These are phyloP conservation scores for Cajanus cajan DNA, from an alignment of 306 rosid genomes.

Conservation along the genomic window DNA sequence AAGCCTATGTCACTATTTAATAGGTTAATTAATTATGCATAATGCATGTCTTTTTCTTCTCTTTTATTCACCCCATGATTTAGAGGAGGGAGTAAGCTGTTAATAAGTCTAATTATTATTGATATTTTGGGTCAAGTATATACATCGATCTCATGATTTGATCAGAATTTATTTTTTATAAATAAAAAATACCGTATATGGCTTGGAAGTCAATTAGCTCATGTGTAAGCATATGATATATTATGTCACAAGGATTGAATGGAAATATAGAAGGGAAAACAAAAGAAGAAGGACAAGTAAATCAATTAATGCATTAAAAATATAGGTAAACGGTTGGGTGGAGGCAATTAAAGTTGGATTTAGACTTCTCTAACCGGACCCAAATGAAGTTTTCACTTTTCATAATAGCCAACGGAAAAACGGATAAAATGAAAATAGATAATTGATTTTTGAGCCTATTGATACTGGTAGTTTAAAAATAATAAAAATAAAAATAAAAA, in stretches of 20 bases:
- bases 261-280: background rate
- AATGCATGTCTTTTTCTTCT: background rate
- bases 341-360: conserved; percentile 18
- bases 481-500: background rate
- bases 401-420: background rate
- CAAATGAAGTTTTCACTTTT: background rate
- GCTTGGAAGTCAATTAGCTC: background rate
- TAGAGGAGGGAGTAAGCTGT: background rate
- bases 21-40: background rate
- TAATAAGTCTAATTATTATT: background rate
- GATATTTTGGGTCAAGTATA: background rate
- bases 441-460: background rate
- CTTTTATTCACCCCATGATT: background rate
- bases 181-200: background rate
- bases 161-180: background rate
- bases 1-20: background rate
- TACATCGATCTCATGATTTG: background rate
- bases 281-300: background rate
- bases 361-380: background rate
- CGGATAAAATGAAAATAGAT: background rate
- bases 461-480: background rate
- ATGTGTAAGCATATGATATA: background rate
- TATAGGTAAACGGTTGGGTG: conserved; percentile 26
- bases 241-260: conserved; percentile 11
- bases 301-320: conserved; percentile 27